Base-by-base conservation (phyloP, 768 basidiomycete species). In the Naganishia vishniacii region DNA sequence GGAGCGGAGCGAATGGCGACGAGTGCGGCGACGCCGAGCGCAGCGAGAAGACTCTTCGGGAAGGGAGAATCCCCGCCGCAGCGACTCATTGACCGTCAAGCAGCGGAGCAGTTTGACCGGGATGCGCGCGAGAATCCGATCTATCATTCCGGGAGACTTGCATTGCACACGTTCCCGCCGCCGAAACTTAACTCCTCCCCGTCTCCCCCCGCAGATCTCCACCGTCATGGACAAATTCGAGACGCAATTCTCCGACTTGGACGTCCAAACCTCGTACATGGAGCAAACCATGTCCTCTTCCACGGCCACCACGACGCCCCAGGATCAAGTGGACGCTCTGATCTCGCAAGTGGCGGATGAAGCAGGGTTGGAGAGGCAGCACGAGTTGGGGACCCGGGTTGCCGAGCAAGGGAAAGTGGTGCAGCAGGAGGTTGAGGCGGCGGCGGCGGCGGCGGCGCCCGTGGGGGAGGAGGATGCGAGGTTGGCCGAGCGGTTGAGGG, bases 191-290 rank as follows among this genome's bases (percentile, higher is more conserved):
- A 2, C 37, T 40, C 6, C 40, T 18, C 26, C 26, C 60, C 25
- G 2, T 20, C 23, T 46, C 49, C 6, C 23, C 25, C 32, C 40
- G 13, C 75, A 97, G 94, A 98, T 99, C 73, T 94, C 95, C 13
- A 78, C 90, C 61, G 91, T 99, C 34, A 98, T 99, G 95, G 95
- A 98, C 81, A 98, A 92, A 80, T 99, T 99, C 78, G 95, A 99
- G 77, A 69, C 86, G 5, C 94, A 98, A 70, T 98, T 98, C 80
- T 82, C 90, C 40, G 95, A 98, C 76, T 84, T 99, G 20, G 95
- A 98, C 74, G 95, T 99, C 7, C 94, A 98, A 77, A 94, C 95
- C 18, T 88, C 86, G 5, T 93, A 94, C 79, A 94, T 99, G 91
- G 95, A 98, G 73, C 89, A 91, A 65, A 87, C 92, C 41, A 97